Base-by-base conservation (phyloP, 768 basidiomycete species). In the Auricularia cornea region DNA sequence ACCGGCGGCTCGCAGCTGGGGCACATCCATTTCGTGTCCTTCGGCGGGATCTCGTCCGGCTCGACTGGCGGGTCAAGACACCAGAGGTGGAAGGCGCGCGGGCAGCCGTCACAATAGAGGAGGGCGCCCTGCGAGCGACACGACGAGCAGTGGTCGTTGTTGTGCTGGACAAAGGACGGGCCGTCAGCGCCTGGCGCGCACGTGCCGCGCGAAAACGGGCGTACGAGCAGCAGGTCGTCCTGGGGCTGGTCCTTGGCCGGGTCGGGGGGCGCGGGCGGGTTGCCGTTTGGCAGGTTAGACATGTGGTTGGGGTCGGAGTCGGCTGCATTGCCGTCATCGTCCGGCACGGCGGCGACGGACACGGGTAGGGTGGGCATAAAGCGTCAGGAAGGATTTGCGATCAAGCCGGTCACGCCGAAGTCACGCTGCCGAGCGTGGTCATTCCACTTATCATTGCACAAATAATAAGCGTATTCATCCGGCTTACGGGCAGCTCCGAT, bases 71-170 rank as follows among this genome's bases (percentile, higher is more conserved):
- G 97, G 74, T 99, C 90, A 67, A 99, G 82, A 74, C 97, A 99
- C 84, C 90, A 88, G 65, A 98, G 86, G 76, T 99, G 97, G 74
- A 97, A 99, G 6, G 94, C 93, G 66, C 89, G 80, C 38, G 96
- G 92, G 73, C 97, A 99, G 23, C 95, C 94, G 74, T 98, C 97
- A 74, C 97, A 99, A 73, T 97, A 98, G 23, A 99, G 84, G 65
- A 98, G 81, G 52, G 89, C 84, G 59, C 96, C 96, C 67, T 80
- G 12, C 29, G 88, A 91, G 69, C 87, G 86, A 73, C 90, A 93
- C 20, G 90, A 83, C 66, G 90, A 92, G 71, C 90, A 93, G 70
- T 92, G 89, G 71, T 93, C 90, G 72, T 92, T 86, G 73, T 92
- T 92, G 69, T 79, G 68, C 81, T 83, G 66, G 48, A 29, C 10